These are phyloP conservation scores for Podospora pseudocomata DNA, from an alignment of 495 filamentous ascomycete species.

Conservation along the genomic window DNA sequence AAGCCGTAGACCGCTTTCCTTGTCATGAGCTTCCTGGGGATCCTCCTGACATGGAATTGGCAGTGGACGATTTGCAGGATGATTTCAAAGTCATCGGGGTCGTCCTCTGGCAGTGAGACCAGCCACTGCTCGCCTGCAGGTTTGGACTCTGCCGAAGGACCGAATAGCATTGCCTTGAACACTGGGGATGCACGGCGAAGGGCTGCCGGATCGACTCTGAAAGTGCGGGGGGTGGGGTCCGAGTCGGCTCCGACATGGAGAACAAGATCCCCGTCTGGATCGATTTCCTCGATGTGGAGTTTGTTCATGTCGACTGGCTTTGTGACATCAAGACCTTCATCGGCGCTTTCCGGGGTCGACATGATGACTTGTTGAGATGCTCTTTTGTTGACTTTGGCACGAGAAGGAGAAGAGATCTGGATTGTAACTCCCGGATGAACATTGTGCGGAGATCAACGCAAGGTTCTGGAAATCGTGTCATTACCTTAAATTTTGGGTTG, in stretches of 20 bases:
- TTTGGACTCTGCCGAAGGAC: background rate
- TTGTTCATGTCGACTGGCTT: background rate
- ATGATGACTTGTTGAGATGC: no score
- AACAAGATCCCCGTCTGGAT: slow-evolving; percentile 13
- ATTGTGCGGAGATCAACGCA: no score
- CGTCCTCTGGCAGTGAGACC: background rate
- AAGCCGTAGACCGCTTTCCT: background rate
- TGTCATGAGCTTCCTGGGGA: background rate
- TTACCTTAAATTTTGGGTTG: no score
- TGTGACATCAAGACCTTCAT: no score
- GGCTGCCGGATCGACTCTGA: slow-evolving; percentile 26
- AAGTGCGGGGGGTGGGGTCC: background rate
- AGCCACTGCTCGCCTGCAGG: background rate
- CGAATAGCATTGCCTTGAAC: slow-evolving; percentile 23
- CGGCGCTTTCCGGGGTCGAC: no score
- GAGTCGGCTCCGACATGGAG: background rate
- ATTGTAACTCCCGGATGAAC: no score
- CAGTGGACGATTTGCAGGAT: background rate
- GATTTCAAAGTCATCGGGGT: background rate
- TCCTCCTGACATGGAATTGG: no score
- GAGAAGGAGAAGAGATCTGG: no score
- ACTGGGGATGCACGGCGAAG: slow-evolving; percentile 21
- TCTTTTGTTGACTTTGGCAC: no score
- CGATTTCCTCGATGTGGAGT: background rate
- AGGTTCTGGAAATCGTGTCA: no score